phyloP scores from a whole-genome alignment of 2,329 filamentous ascomycete genomes.

The Neofusicoccum kwambonambiense region DNA sequence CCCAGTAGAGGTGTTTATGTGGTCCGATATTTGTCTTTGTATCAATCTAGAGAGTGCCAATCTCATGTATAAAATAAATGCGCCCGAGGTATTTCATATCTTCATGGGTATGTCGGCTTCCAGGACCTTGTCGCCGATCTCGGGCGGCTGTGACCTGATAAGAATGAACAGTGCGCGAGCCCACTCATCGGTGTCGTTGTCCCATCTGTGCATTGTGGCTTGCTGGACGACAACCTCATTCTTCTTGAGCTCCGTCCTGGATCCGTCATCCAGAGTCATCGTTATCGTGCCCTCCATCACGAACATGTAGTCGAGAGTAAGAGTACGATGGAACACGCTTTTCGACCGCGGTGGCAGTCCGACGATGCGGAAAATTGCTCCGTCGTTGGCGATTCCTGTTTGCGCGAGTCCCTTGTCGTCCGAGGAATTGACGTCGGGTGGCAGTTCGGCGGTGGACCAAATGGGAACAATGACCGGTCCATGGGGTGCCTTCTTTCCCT shows the following conservation, averaged over 20 bases:
- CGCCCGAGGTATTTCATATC: neutral
- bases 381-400: neutral
- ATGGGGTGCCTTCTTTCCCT: neutral
- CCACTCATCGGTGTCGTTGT: conserved; percentile 8
- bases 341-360: neutral
- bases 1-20: too few species aligned
- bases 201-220: conserved; percentile 2
- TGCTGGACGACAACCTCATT: conserved; percentile 5
- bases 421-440: neutral
- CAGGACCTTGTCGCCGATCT: neutral
- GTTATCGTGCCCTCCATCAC: conserved; percentile 2
- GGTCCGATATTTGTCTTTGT: too few species aligned
- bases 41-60: too few species aligned
- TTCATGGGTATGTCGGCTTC: conserved; percentile 9
- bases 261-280: conserved; percentile 1
- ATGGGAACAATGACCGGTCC: neutral
- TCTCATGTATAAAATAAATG: too few species aligned
- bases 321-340: neutral
- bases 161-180: neutral
- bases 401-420: neutral
- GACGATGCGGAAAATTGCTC: neutral
- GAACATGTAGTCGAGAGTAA: neutral
- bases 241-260: neutral
- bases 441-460: conserved; percentile 1
- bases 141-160: neutral